Conservation (phyloP, 2,329 filamentous ascomycete species). For the Exophiala sp. region DNA sequence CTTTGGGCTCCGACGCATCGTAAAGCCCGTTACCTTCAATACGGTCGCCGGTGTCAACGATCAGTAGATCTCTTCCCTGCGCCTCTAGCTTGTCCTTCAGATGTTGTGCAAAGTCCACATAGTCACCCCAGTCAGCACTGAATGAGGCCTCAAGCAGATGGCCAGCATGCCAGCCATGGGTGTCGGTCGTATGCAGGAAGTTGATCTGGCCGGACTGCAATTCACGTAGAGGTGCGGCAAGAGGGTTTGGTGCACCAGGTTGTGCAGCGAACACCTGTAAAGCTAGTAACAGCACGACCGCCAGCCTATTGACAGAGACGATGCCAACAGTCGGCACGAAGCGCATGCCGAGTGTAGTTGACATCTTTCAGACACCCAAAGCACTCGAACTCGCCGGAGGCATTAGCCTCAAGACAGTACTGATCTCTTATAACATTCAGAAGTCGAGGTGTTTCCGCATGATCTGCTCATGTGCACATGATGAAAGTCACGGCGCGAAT, state of each 20-base stretch:
- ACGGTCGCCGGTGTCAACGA: slow-evolving; percentile 92
- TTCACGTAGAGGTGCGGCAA: slow-evolving; percentile 76
- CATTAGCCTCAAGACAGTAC: too few relatives aligned
- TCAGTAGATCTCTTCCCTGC: slow-evolving; percentile 75
- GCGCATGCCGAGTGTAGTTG: too few relatives aligned
- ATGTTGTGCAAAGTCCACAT: slow-evolving; percentile 85
- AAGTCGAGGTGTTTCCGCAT: too few relatives aligned
- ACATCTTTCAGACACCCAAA: too few relatives aligned
- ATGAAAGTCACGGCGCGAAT: too few relatives aligned
- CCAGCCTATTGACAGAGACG: neutral
- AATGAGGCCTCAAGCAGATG: slow-evolving; percentile 93
- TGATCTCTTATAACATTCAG: too few relatives aligned
- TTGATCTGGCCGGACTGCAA: slow-evolving; percentile 93
- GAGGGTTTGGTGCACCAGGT: slow-evolving; percentile 73
- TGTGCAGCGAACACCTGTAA: slow-evolving; percentile 55
- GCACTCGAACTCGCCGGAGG: too few relatives aligned
- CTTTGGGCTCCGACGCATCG: slow-evolving; percentile 83
- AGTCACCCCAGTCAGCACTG: slow-evolving; percentile 96
- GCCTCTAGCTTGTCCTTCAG: slow-evolving; percentile 75
- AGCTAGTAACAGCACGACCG: slow-evolving; percentile 13
- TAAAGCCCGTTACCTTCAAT: slow-evolving; percentile 94
- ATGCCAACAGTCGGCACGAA: too few relatives aligned
- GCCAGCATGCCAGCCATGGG: slow-evolving; percentile 91
- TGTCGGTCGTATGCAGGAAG: slow-evolving; percentile 94
- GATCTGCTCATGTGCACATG: too few relatives aligned